These are phyloP conservation scores for Trametes gibbosa DNA, from an alignment of 768 basidiomycete genomes.

Conservation along the genomic window DNA sequence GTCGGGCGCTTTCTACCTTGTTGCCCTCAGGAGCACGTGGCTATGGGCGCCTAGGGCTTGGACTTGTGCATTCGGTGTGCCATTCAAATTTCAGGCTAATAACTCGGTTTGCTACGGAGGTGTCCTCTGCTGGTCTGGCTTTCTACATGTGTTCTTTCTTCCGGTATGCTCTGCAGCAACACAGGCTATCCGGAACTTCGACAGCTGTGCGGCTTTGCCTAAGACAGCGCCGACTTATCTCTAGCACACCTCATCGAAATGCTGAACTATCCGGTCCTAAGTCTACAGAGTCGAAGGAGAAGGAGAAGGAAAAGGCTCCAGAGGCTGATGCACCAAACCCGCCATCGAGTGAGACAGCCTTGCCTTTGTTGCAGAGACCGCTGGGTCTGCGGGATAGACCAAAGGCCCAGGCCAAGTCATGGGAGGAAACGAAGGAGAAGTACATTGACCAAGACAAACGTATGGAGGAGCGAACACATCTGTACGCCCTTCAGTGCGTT, in stretches of 20 bases:
- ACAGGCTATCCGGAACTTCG: too few species aligned
- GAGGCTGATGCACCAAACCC: not conserved
- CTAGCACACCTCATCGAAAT: not conserved
- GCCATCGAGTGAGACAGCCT: not conserved
- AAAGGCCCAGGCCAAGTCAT: slow-evolving; percentile 52
- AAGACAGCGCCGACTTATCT: not conserved
- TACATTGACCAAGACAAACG: slow-evolving; percentile 69
- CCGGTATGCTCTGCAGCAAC: not conserved
- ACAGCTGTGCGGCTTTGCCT: not conserved
- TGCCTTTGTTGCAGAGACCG: slow-evolving; percentile 56
- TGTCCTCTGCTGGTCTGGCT: too few species aligned
- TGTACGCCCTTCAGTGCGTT: slow-evolving; percentile 31
- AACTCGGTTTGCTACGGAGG: too few species aligned
- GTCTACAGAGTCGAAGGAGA: slow-evolving; percentile 3
- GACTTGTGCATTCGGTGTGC: too few species aligned
- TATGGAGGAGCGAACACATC: slow-evolving; percentile 65
- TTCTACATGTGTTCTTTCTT: not conserved
- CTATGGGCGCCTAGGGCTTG: too few species aligned
- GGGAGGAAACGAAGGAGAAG: slow-evolving; percentile 62
- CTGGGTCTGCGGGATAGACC: slow-evolving; percentile 76
- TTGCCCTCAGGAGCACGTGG: not conserved
- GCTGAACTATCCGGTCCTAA: not conserved
- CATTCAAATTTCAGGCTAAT: too few species aligned
- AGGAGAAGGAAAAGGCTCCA: slow-evolving; percentile 9
- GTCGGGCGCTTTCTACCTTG: too few species aligned